These are phyloP conservation scores for Suaeda aralocaspica DNA, from an alignment of 148 eudicot genomes.

Conservation along the genomic window DNA sequence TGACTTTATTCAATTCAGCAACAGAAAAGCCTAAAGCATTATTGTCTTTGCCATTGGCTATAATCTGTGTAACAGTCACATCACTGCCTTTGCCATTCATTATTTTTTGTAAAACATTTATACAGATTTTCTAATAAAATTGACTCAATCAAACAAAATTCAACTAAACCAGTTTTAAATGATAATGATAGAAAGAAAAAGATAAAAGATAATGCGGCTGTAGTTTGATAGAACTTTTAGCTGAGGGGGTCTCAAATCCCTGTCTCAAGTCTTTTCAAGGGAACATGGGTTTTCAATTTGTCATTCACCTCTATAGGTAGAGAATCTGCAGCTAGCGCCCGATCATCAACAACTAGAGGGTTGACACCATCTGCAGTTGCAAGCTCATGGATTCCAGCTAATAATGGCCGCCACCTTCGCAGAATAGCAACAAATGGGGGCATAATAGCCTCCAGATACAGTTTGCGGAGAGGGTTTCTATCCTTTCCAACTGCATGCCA, in stretches of 20 bases:
- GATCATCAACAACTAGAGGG: slow-evolving; percentile 88
- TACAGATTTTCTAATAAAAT: too few relatives aligned
- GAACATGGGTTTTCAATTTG: not conserved
- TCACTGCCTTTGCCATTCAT: too few relatives aligned
- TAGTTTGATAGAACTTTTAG: too few relatives aligned
- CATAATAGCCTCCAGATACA: slow-evolving; percentile 79
- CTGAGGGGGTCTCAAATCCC: too few relatives aligned
- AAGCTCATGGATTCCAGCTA: slow-evolving; percentile 97
- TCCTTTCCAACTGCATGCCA: slow-evolving; percentile 88
- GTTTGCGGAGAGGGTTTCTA: slow-evolving; percentile 79
- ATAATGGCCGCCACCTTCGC: slow-evolving; percentile 94
- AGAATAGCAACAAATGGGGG: slow-evolving; percentile 91
- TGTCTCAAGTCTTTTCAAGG: too few relatives aligned
- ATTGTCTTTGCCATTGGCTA: not conserved
- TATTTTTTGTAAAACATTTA: too few relatives aligned
- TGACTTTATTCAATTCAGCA: not conserved
- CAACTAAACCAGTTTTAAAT: too few relatives aligned
- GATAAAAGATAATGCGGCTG: too few relatives aligned
- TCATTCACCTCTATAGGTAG: slow-evolving; percentile 80
- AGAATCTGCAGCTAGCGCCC: slow-evolving; percentile 85
- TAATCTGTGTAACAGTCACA: too few relatives aligned
- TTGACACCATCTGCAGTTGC: slow-evolving; percentile 79
- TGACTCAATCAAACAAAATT: too few relatives aligned
- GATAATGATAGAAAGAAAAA: too few relatives aligned
- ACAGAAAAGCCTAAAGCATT: not conserved